Base-by-base conservation (phyloP, 2,329 filamentous ascomycete species). In the Colletotrichum karsti region DNA sequence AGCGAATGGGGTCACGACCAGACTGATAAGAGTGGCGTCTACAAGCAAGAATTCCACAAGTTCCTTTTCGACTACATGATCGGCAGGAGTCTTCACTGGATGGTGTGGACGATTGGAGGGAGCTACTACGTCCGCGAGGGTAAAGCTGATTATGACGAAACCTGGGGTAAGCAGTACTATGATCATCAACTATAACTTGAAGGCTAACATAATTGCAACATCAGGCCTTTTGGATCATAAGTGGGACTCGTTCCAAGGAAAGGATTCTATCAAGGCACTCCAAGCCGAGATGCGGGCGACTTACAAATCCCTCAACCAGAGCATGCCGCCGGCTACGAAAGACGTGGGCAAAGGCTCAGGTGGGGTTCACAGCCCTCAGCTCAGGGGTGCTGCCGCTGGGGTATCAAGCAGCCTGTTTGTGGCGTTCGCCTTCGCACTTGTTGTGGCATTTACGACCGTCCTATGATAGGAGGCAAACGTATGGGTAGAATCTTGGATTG, bases 71-170 rank as follows among this genome's bases (percentile, higher is more conserved):
- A 74, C 4, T 85, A 80, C 70, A 72, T 87, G 44, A 76, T 61
- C 12, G n/a, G 66, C 1, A 41, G 22, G 26, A 30, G 37, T 3
- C 51, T 69, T 4, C 77, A 84, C 15, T 83, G 84, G 84, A 78
- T 84, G 76, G 77, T 83, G 77, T 86, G 84, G 81, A 84, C 83
- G 28, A 58, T 89, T 10, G 77, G 77, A 1, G 83, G 83, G 1
- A 84, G 81, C 69, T 87, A 86, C 72, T 86, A 87, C 70, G 80
- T 84, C 50, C 76, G 84, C 1, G 67, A 75, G 3, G 83, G 84
- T 1, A 75, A 56, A 1, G 81, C 84, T 68, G 84, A 86, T 72
- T 79, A 70, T 33, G 84, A 86, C 44, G 84, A 87, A 74, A 75
- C 78, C 1, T 87, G 83, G 83, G 84, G 84, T 69, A 20, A 51